Conservation (phyloP, 768 basidiomycete species). For the Phlegmacium glaucopus region DNA sequence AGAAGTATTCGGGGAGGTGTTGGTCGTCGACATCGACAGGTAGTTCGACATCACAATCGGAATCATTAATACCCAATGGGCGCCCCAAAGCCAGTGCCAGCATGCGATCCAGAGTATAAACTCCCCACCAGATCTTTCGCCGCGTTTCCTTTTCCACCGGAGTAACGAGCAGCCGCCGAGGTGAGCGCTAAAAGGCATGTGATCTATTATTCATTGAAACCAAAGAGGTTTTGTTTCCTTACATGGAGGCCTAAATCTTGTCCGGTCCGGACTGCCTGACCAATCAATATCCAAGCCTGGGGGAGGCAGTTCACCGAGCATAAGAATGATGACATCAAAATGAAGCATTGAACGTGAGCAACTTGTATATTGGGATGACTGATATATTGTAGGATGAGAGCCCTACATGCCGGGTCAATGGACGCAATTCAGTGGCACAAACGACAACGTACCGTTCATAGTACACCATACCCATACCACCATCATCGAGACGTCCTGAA, state of each 20-base stretch:
- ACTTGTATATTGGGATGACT: slow-evolving; percentile 83
- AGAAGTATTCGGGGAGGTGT: slow-evolving; percentile 65
- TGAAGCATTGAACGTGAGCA: slow-evolving; percentile 86
- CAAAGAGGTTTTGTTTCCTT: slow-evolving; percentile 25
- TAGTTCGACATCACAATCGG: slow-evolving; percentile 86
- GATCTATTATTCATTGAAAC: background rate
- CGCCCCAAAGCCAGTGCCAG: slow-evolving; percentile 87
- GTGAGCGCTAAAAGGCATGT: slow-evolving; percentile 60
- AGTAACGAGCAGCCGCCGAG: slow-evolving; percentile 64
- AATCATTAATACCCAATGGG: slow-evolving; percentile 84
- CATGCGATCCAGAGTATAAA: slow-evolving; percentile 89
- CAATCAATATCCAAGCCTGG: slow-evolving; percentile 90
- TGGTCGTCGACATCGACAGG: slow-evolving; percentile 86
- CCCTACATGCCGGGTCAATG: slow-evolving; percentile 39
- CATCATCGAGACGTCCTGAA: slow-evolving; percentile 62
- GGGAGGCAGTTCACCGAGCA: slow-evolving; percentile 93
- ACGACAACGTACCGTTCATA: slow-evolving; percentile 71
- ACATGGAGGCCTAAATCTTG: slow-evolving; percentile 93
- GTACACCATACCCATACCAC: slow-evolving; percentile 86
- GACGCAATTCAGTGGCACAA: slow-evolving; percentile 5
- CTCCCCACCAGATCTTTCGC: slow-evolving; percentile 92
- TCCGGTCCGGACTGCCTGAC: slow-evolving; percentile 85
- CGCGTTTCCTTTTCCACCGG: slow-evolving; percentile 86
- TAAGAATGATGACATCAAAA: slow-evolving; percentile 85
- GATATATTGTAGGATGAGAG: slow-evolving; percentile 89